Conservation (phyloP, 805 yeast species). For the Suhomyces pyralidae region DNA sequence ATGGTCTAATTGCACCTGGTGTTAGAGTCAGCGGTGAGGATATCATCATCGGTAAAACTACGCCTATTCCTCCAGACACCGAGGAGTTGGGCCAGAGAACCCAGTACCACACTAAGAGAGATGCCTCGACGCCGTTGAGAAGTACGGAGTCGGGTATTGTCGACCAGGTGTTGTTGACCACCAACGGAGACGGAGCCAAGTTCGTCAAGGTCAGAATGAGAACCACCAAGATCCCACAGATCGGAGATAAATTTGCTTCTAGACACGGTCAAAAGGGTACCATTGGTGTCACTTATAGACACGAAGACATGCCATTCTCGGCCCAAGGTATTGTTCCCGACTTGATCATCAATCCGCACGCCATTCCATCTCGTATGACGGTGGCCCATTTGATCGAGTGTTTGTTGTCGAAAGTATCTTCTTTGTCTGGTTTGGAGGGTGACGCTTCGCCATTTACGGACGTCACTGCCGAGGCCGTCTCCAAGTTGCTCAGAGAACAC, state of each 20-base stretch:
- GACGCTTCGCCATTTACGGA: slow-evolving; percentile 99
- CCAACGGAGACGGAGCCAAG: slow-evolving; percentile 96
- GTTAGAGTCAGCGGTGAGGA: slow-evolving; percentile 98
- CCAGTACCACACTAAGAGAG: slow-evolving; percentile 96
- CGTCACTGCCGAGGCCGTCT: slow-evolving; percentile 96
- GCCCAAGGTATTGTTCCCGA: slow-evolving; percentile 97
- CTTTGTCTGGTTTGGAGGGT: slow-evolving; percentile 95
- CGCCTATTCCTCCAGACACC: slow-evolving; percentile 98
- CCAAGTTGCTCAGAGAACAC: slow-evolving; percentile 86
- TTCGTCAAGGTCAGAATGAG: slow-evolving; percentile 98
- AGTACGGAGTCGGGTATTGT: slow-evolving; percentile 98
- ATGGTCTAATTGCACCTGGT: slow-evolving; percentile 97
- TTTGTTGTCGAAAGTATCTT: slow-evolving; percentile 89
- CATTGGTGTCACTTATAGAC: slow-evolving; percentile 96
- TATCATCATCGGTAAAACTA: slow-evolving; percentile 96
- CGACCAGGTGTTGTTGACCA: slow-evolving; percentile 93
- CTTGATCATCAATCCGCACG: slow-evolving; percentile 96
- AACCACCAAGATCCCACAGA: slow-evolving; percentile 97
- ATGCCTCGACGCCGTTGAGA: slow-evolving; percentile 96
- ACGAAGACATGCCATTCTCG: slow-evolving; percentile 98
- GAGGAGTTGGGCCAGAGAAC: slow-evolving; percentile 99
- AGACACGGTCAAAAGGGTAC: slow-evolving; percentile 99
- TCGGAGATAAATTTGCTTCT: slow-evolving; percentile 98
- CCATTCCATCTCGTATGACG: slow-evolving; percentile 99
- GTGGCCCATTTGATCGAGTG: slow-evolving; percentile 99